These are phyloP conservation scores for Panicum hallii DNA, from an alignment of 202 grass and related monocot species.

Conservation along the genomic window DNA sequence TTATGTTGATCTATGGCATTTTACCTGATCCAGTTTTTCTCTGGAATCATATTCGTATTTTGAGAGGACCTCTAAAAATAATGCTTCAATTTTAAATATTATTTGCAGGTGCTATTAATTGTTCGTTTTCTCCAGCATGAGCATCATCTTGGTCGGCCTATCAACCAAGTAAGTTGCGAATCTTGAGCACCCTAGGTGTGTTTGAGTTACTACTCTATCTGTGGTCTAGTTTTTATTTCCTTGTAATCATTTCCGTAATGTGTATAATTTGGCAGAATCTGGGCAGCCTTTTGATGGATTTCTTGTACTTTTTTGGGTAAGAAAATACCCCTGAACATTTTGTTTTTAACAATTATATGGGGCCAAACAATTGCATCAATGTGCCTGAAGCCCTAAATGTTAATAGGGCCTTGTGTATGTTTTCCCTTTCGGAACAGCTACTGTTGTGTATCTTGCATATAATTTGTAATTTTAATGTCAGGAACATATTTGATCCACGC, in stretches of 20 bases:
- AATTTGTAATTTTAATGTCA: slow-evolving; percentile 53
- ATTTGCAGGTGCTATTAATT: slow-evolving; percentile 87
- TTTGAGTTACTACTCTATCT: slow-evolving; percentile 32
- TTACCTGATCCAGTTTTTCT: slow-evolving; percentile 32
- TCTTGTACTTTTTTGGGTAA: slow-evolving; percentile 99
- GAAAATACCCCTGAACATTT: slow-evolving; percentile 37
- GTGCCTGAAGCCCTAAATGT: slow-evolving; percentile 21
- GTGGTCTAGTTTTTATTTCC: slow-evolving; percentile 2
- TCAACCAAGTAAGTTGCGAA: slow-evolving; percentile 76
- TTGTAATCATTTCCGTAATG: slow-evolving; percentile 9
- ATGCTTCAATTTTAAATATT: slow-evolving; percentile 33
- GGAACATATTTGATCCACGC: slow-evolving; percentile 97
- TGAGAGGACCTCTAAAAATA: slow-evolving; percentile 31
- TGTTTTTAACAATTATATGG: slow-evolving; percentile 5
- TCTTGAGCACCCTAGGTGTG: slow-evolving; percentile 20
- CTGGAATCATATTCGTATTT: slow-evolving; percentile 17
- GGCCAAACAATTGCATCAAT: slow-evolving; percentile 12
- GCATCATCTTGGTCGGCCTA: slow-evolving; percentile 85
- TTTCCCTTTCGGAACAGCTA: slow-evolving; percentile 24
- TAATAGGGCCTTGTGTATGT: neutral
- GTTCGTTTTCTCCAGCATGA: slow-evolving; percentile 99
- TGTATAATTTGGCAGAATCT: slow-evolving; percentile 68
- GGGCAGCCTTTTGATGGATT: slow-evolving; percentile 98
- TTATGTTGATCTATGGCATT: slow-evolving; percentile 30
- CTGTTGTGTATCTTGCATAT: slow-evolving; percentile 28